A percentile compares a stretch with the other conserved stretches of the same genome.
phyloP scores from a whole-genome alignment of 1,284 basidiomycete genomes.

The Leucoagaricus sp. region DNA sequence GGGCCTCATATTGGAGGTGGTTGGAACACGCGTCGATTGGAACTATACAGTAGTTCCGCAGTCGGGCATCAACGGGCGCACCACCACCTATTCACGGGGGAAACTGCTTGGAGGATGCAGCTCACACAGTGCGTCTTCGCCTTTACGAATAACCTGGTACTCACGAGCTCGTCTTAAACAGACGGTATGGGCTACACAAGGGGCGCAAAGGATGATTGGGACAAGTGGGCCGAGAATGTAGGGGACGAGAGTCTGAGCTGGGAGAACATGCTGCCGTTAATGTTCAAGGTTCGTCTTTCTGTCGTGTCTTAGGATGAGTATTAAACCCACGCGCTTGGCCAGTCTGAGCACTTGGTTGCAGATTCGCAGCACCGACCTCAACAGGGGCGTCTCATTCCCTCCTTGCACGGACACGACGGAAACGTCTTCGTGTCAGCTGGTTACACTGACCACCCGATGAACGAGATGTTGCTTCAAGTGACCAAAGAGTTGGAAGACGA shows the following conservation, averaged over 20 bases:
- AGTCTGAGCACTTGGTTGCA: neutral
- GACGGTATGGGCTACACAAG: conserved; percentile 16
- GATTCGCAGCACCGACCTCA: neutral
- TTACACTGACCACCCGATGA: neutral
- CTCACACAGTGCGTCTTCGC: conserved; percentile 26
- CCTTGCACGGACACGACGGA: conserved; percentile 9
- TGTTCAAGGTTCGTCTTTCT: conserved; percentile 5
- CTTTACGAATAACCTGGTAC: too few relatives aligned
- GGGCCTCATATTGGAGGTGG: neutral
- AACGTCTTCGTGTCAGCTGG: conserved; percentile 3
- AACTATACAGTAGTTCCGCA: conserved; percentile 22
- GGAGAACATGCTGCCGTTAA: conserved; percentile 1
- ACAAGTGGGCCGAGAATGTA: conserved; percentile 2
- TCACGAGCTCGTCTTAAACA: neutral
- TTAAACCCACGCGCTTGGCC: too few relatives aligned
- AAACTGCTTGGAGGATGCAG: conserved; percentile 32
- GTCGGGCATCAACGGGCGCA: conserved; percentile 14
- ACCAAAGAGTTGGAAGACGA: conserved; percentile 17
- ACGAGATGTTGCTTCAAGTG: conserved; percentile 1
- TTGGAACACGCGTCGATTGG: conserved; percentile 16
- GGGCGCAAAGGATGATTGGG: conserved; percentile 13
- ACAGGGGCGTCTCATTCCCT: conserved; percentile 13
- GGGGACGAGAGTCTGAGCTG: neutral
- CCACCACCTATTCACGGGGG: conserved; percentile 17
- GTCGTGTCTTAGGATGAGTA: too few relatives aligned